phyloP scores from a whole-genome alignment of 2,329 filamentous ascomycete genomes.

The Pseudogymnoascus sp. region DNA sequence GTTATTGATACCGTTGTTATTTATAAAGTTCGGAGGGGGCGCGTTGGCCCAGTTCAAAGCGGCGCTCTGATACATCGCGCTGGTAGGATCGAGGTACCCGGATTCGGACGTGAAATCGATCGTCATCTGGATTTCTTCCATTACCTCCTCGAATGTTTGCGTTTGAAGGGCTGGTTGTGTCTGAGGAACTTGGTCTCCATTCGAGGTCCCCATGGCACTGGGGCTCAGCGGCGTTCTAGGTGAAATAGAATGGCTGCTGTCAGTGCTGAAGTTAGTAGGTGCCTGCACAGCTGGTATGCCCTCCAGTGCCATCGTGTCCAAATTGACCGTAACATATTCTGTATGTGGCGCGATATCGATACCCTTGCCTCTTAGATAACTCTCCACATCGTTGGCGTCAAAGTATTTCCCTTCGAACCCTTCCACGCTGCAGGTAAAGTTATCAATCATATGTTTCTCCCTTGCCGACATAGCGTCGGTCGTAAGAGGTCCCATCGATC shows the following conservation, averaged over 20 bases:
- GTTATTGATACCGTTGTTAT: neutral
- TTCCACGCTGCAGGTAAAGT: conserved; percentile 45
- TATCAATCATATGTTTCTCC: conserved; percentile 36
- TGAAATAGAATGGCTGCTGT: neutral
- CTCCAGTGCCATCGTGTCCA: conserved; percentile 33
- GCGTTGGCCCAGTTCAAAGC: neutral
- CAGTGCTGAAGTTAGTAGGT: neutral
- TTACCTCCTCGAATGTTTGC: neutral
- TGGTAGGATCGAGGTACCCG: neutral
- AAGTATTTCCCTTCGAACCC: conserved; percentile 70
- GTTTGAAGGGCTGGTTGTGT: neutral
- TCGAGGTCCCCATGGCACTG: neutral
- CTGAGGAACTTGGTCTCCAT: neutral
- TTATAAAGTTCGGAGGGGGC: neutral
- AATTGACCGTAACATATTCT: conserved; percentile 52
- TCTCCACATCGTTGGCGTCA: conserved; percentile 68
- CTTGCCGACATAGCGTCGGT: conserved; percentile 32
- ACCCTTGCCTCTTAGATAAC: conserved; percentile 58
- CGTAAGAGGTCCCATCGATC: conserved; percentile 43
- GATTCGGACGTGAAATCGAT: neutral
- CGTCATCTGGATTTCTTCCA: conserved; percentile 2
- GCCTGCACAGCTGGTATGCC: neutral
- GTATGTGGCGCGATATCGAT: conserved; percentile 53
- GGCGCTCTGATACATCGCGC: neutral
- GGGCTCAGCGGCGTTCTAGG: neutral